Percentiles rank a stretch among this genome's conserved stretches.
These are phyloP conservation scores for Pleurotus djamor DNA, from an alignment of 768 basidiomycete genomes.

Conservation along the genomic window DNA sequence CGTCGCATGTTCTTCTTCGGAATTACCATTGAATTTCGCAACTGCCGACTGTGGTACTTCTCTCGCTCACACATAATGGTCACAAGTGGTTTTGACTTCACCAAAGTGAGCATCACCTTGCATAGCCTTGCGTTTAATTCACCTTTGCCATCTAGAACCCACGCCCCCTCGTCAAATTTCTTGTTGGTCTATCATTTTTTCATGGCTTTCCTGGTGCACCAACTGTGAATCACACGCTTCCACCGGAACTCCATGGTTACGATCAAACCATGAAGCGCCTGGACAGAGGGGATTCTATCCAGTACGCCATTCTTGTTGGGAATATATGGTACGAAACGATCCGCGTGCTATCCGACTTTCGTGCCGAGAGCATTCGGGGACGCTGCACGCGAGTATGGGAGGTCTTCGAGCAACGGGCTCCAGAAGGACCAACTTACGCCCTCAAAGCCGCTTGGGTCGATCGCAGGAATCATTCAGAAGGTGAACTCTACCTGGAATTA, in stretches of 20 bases:
- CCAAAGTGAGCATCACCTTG: too few relatives aligned
- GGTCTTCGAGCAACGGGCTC: not conserved
- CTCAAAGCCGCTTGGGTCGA: constrained; percentile 11
- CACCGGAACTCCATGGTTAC: constrained; percentile 6
- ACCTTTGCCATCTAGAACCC: not conserved
- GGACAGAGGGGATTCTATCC: not conserved
- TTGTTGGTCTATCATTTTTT: not conserved
- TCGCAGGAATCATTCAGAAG: not conserved
- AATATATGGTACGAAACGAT: not conserved
- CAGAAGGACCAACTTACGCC: not conserved
- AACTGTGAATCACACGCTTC: not conserved
- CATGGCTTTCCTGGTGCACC: not conserved
- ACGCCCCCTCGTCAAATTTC: not conserved
- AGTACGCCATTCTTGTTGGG: constrained; percentile 2
- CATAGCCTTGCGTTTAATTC: not conserved
- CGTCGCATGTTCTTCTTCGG: constrained; percentile 5
- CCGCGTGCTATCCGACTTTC: constrained; percentile 5
- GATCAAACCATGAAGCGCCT: constrained; percentile 5
- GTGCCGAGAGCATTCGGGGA: constrained; percentile 1
- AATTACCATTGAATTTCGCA: constrained; percentile 6
- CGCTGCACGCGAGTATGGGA: constrained; percentile 8
- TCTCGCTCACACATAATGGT: constrained; percentile 6
- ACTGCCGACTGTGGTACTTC: constrained; percentile 6
- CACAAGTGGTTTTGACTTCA: not conserved
- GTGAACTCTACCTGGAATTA: not conserved